Evolutionary conservation across 257 asterid genomes (phyloP), one percentile per base, ranked within the genome.

Genomic region (Solanum pimpinellifolium): DNA sequence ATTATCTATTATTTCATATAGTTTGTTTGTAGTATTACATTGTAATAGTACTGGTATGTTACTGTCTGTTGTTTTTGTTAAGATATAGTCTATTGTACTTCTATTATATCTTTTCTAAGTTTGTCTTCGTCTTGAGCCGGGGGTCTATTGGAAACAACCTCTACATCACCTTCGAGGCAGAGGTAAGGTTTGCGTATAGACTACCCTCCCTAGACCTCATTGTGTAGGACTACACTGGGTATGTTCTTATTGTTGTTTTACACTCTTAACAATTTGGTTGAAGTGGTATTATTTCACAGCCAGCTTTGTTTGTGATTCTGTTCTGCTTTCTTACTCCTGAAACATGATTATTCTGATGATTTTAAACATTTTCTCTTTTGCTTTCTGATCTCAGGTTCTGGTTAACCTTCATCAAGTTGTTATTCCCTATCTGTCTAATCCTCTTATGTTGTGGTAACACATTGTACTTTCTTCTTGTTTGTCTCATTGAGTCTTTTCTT

Each of bases 381-480:
- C 77, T 52, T 23, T 78, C 27, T 78, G 66, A 85, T 70, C 88
- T 9, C 93, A 97, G 99, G 98, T 97, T 93, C 97, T 97, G 87
- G 96, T 91, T 31, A 88, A 92, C 46, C 96, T 97, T 91, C 98
- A 95, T 89, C 93, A 92, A 86, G 81, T 89, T 73, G 99, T 97
- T 88, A 93, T 97, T 87, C 97, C 98, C 56, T 72, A 93, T 88
- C 93, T 97, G 88, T 91, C 98, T 84, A 97, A 94, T 87, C 99
- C 99, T 49, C 89, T 93, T 69, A 94, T 96, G 96, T 91, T 97
- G 86, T 93, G 98, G 99, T 94, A 92, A 89, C 23, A 49, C 86
- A 60, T 47, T 25, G 35, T 35, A 49, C 65, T 87, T 87, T 88
- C 87, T 86, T 72, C 25, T 86, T 91, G 59, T 56, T 72, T 59